Evolutionary conservation across 2,329 filamentous ascomycete species (phyloP), one percentile per base, ranked within the genome.

Genomic region (Scortechinia acanthostroma): DNA sequence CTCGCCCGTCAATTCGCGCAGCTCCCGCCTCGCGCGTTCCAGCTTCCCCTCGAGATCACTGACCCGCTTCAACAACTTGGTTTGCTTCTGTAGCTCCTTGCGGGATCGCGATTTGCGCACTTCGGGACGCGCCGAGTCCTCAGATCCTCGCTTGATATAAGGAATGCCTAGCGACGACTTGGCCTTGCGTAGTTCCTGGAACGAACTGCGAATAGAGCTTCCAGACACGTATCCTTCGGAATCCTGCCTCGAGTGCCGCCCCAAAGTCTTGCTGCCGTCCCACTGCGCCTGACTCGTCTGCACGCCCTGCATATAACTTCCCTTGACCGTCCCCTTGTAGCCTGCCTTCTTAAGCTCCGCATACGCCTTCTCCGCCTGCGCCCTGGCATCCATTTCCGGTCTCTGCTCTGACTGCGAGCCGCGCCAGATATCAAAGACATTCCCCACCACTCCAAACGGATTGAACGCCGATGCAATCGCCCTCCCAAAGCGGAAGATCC

Each of bases 1-100:
- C 10, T 10, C 6, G 6, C 62, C 61, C n/a, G 72, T 60, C 20
- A 71, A 62, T 6, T 68, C 59, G 35, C 65, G 63, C 33, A 80
- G 65, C 56, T 80, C 72, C 42, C 63, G 64, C 23, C 72, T 65
- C 3, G 73, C 74, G 22, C 66, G 65, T 13, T 70, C 61, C 21
- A 80, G 64, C 55, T 78, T 77, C 21, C 62, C 54, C 50, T 80
- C 76, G 5, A 80, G 66, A 47, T 77, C 69, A 48, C 72, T 77
- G 28, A 79, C 74, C 45, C 73, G 69, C 57, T 75, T 76, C 30
- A 65, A 58, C 23, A 80, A 61, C 50, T 74, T 76, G 45, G 67
- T 61, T 51, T 77, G 71, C 51, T 68, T 70, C 43, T 68, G 62
- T 4, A 78, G 58, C 45, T 79, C 75, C 49, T 69, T 71, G 54